Base-by-base conservation (phyloP, 1,284 basidiomycete species). In the Schizophyllum amplum region DNA sequence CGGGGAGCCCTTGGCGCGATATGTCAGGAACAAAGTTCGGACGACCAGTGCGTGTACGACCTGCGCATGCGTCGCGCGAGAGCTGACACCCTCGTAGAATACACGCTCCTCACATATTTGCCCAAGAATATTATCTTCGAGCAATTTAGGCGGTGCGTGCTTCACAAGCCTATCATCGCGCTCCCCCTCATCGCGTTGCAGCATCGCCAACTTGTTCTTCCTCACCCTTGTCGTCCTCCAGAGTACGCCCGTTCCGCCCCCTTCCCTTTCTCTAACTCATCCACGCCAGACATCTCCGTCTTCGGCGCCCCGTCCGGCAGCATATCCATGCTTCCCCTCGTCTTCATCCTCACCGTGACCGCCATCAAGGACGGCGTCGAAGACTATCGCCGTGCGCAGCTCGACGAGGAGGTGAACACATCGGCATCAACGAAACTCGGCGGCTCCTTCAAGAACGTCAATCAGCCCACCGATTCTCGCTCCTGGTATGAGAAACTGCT, bases 281-380 rank as follows among this genome's bases (percentile, higher is more conserved):
- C 25, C 54, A 52, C 54, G 59, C 27, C 63, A 90, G 89, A 94
- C 3, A 95, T 97, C 68, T 81, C 93, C 53, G 76, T 96, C 24
- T 98, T 98, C 68, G 95, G 94, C 51, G 91, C 94, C 0, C 84
- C 92, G 1, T 83, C 88, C 1, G 88, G 93, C 0, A 81, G 90
- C 59, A 86, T 94, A 57, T 86, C 93, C 4, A 89, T 92, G 69
- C 73, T 98, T 23, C 96, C 95, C 0, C 80, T 98, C 21, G 75
- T 92, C 20, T 91, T 94, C 69, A 97, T 98, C 62, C 72, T 98
- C 50, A 70, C 77, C 26, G 89, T 97, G 60, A 98, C 96, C 5
- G 94, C 89, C 9, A 84, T 97, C 74, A 98, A 98, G 71, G 95
- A 98, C 69, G 93, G 86, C 11, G 77, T 98, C 56, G 96, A 98